Evolutionary conservation across 441 rosid species (phyloP), one percentile per base, ranked within the genome.

Genomic region (Croton setiger): DNA sequence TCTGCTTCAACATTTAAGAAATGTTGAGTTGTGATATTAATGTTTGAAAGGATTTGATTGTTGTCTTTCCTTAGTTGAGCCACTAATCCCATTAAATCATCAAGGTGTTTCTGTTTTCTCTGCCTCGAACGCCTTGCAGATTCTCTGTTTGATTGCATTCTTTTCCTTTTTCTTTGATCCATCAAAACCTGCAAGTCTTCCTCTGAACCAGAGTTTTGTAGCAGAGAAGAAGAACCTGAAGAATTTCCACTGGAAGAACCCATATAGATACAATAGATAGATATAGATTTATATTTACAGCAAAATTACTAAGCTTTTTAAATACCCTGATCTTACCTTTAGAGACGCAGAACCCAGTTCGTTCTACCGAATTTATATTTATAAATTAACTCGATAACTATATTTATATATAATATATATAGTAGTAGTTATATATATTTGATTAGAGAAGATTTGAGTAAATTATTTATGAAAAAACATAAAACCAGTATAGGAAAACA

Each of bases 401-500:
- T 39, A 8, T 20, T 45, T 44, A 31, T 27, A 37, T 21, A 10
- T 44, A 69, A 27, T 31, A 14, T 35, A 20, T 27, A 3, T 45
- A 44, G 31, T 44, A 68, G n/a, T 45, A 44, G n/a, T 36, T 66
- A 66, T 66, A 66, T 66, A 48, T 68, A 79, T 27, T 1, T 9
- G 68, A 58, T 60, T 48, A 44, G 49, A 58, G 48, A 3, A 68
- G 69, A 5, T 14, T 13, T 11, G 18, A 13, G 13, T 0, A 55
- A 53, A 63, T 61, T 12, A 60, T 58, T 83, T 76, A 86, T 83
- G 96, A 92, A 80, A 93, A 91, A 71, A 88, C 90, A 82, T 93
- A 93, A 72, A 93, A 79, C 96, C 96, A 91, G 86, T 93, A 91
- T 63, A 93, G 98, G 76, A 93, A 93, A 53, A 84, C 94, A 60